A percentile compares a stretch with the other conserved stretches of the same genome.
These are phyloP conservation scores for Gremmenia infestans DNA, from an alignment of 2,329 filamentous ascomycete genomes.

Conservation along the genomic window DNA sequence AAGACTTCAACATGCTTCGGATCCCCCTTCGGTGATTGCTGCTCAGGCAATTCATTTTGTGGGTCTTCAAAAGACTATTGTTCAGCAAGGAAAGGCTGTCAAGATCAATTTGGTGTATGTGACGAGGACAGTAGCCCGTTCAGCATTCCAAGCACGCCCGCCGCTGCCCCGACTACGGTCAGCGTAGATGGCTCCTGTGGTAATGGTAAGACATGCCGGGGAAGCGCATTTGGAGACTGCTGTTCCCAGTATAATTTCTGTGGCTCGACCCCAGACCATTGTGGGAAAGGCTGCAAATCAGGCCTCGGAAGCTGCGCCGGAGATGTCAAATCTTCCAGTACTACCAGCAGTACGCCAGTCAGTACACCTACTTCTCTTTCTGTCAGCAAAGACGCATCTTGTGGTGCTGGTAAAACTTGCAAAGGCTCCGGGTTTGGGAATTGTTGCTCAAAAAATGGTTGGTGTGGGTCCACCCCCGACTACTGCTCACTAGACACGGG, in stretches of 20 bases:
- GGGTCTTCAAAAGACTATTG: slow-evolving; percentile 10
- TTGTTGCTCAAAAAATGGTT: slow-evolving; percentile 4
- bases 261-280: background rate
- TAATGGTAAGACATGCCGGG: background rate
- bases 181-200: slow-evolving; percentile 3
- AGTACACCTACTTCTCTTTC: background rate
- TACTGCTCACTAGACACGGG: background rate
- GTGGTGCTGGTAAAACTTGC: slow-evolving; percentile 4
- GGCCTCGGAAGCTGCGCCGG: background rate
- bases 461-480: background rate
- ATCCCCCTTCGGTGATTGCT: slow-evolving; percentile 12
- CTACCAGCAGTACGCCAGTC: too few species aligned
- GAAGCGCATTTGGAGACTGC: slow-evolving; percentile 1
- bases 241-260: slow-evolving; percentile 4
- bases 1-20: slow-evolving; percentile 5
- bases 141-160: background rate
- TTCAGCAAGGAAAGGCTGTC: slow-evolving; percentile 13
- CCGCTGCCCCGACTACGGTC: background rate
- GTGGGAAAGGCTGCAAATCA: background rate
- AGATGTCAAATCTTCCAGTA: background rate
- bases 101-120: slow-evolving; percentile 14
- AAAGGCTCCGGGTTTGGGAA: background rate
- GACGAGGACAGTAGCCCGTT: background rate
- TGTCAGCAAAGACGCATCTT: background rate
- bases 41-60: slow-evolving; percentile 11